Base-by-base conservation (phyloP, 1,284 basidiomycete genomes). In the Amylostereum chailletii region DNA sequence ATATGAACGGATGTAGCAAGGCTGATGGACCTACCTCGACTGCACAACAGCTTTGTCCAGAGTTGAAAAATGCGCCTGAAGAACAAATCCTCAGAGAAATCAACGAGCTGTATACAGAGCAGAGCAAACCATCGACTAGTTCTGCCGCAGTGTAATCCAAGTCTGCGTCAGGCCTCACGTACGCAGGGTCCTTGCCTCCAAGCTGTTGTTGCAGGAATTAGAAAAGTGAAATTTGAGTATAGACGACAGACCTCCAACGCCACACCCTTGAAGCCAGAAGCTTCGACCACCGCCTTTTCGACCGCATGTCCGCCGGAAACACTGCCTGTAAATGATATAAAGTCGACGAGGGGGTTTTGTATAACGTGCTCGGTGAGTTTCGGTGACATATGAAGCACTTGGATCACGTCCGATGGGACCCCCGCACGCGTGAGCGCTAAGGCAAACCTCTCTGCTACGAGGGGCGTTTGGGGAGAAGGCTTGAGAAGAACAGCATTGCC, bases 121-220 rank as follows among this genome's bases (percentile, higher is more conserved):
- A 41, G 9, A 9, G 55, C 68, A 55, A 53, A 78, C 93, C 94
- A 67, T 98, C 94, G 2, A 94, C 93, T 7, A 97, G 77, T 62
- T 97, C 86, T 29, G 79, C 77, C 2, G 83, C 86, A 0, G 91
- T 87, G 63, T 88, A 96, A 34, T 81, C 77, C 3, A 95, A 62
- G 66, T 97, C 83, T 1, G 87, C 93, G 61, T 97, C 94, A 1
- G 76, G 68, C 32, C 92, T 75, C 5, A 97, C 93, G 60, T 96
- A 98, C 0, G 94, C 94, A 5, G 94, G 91, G 62, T 97, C 94
- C 67, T 97, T 97, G 1, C 94, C 94, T 3, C 94, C 94, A 11
- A 98, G 79, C 84, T 98, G 71, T 55, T 45, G 37, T 40, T 45
- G 33, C 46, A 39, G 29, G 45, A 30, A 33, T 5, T 39, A 48